Percentiles rank a stretch among this genome's conserved stretches.
Conservation (phyloP, 2,329 filamentous ascomycete species). For the Scolecobasidium constrictum region DNA sequence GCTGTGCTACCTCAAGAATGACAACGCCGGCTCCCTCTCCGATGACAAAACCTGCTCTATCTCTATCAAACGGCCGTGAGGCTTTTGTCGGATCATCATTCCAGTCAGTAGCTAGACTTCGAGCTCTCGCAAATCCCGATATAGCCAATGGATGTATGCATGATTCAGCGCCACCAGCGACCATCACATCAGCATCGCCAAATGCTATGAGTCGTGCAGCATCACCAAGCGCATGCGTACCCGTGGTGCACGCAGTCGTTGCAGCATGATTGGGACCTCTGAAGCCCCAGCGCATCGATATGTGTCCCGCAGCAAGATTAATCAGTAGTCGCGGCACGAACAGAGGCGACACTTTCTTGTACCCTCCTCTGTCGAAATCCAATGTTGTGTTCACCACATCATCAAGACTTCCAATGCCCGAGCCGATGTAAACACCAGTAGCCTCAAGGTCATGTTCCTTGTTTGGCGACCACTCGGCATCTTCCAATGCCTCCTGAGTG, state of each 20-base stretch:
- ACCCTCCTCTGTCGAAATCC: constrained; percentile 64
- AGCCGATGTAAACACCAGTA: constrained; percentile 87
- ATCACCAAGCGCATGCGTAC: constrained; percentile 88
- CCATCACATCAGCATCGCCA: constrained; percentile 88
- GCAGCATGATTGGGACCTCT: constrained; percentile 83
- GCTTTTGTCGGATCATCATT: constrained; percentile 61
- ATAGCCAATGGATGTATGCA: constrained; percentile 93
- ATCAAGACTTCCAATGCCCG: constrained; percentile 88
- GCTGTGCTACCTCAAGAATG: constrained; percentile 58
- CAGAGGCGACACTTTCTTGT: constrained; percentile 82
- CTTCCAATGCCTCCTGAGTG: constrained; percentile 70
- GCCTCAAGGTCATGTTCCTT: constrained; percentile 53
- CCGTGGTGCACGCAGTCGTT: constrained; percentile 93
- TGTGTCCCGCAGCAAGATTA: constrained; percentile 88
- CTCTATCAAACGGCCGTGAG: constrained; percentile 78
- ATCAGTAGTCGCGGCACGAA: constrained; percentile 91
- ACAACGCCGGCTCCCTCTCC: constrained; percentile 84
- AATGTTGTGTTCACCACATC: constrained; percentile 80
- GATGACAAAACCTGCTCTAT: constrained; percentile 79
- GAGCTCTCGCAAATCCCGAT: constrained; percentile 78
- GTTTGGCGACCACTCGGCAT: constrained; percentile 65
- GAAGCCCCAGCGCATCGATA: constrained; percentile 87
- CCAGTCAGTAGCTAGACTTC: constrained; percentile 72
- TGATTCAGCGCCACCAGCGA: constrained; percentile 89
- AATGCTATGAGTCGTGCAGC: constrained; percentile 85